Evolutionary conservation across 805 yeast genomes (phyloP).

Genomic region (Dipodascopsis uninucleata): DNA sequence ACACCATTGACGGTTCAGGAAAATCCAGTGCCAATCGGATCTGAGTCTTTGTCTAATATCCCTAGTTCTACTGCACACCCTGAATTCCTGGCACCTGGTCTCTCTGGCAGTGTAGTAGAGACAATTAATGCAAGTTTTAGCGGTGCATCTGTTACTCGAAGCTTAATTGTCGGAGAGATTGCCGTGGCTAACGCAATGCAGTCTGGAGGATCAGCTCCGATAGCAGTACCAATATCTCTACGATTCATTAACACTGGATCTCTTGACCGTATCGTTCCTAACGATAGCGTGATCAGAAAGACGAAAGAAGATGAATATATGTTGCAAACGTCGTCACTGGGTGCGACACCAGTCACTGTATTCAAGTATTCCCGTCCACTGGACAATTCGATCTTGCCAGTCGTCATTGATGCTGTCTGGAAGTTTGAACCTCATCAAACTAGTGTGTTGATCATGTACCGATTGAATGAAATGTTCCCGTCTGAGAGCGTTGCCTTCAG

Average conservation of each 20-base stretch:
- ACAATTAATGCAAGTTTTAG: slow-evolving; percentile 68
- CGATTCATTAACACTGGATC: slow-evolving; percentile 43
- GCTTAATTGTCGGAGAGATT: slow-evolving; percentile 77
- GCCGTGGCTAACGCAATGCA: slow-evolving; percentile 64
- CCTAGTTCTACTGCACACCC: slow-evolving; percentile 49
- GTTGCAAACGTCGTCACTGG: slow-evolving; percentile 3
- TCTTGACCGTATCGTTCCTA: slow-evolving; percentile 48
- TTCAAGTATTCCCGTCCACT: slow-evolving; percentile 64
- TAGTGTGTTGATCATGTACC: slow-evolving; percentile 71
- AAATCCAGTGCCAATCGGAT: neutral
- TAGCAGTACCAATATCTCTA: slow-evolving; percentile 42
- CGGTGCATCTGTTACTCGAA: slow-evolving; percentile 57
- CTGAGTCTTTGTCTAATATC: slow-evolving; percentile 1
- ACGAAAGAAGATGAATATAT: slow-evolving; percentile 37
- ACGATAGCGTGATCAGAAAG: slow-evolving; percentile 51
- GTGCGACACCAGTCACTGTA: slow-evolving; percentile 65
- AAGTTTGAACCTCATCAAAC: slow-evolving; percentile 81
- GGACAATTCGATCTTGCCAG: slow-evolving; percentile 51
- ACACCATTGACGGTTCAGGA: neutral
- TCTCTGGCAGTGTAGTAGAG: slow-evolving; percentile 84
- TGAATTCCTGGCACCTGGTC: slow-evolving; percentile 52
- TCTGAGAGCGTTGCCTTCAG: slow-evolving; percentile 46
- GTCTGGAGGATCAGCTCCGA: slow-evolving; percentile 29
- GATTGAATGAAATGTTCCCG: slow-evolving; percentile 49
- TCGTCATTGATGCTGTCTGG: slow-evolving; percentile 80